Percentiles rank a stretch among this genome's conserved stretches.
phyloP scores from a whole-genome alignment of 2,329 filamentous ascomycete genomes.

The Xylariaceae sp. region DNA sequence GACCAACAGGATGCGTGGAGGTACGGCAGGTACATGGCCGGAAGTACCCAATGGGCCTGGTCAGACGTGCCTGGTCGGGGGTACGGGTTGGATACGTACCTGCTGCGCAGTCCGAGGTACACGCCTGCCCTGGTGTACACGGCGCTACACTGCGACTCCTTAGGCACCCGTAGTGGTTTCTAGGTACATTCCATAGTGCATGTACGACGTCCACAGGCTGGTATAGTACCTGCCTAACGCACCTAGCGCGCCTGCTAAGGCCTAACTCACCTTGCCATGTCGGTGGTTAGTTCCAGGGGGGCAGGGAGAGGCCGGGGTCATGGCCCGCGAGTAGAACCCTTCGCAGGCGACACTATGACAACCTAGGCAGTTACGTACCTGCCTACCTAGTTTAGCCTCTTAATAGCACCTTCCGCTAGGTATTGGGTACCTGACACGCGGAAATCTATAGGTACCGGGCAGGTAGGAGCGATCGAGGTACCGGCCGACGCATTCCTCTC shows the following conservation, averaged over 20 bases:
- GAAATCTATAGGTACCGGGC: neutral
- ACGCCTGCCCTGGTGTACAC: neutral
- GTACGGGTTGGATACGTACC: too few species aligned
- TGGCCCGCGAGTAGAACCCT: neutral
- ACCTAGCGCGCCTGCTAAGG: neutral
- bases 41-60: neutral
- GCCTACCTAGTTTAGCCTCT: neutral
- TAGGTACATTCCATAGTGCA: neutral
- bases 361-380: neutral
- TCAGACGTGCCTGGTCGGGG: neutral
- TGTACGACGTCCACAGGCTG: neutral
- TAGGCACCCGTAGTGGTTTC: neutral
- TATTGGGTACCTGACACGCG: neutral
- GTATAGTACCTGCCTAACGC: neutral
- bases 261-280: neutral
- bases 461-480: too few species aligned
- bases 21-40: neutral
- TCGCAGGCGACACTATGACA: neutral
- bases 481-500: too few species aligned
- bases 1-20: neutral
- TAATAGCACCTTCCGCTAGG: neutral
- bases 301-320: neutral
- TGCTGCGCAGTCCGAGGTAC: neutral
- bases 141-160: neutral
- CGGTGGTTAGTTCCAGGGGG: neutral